Evolutionary conservation across 106 monocot genomes (phyloP).

Genomic region (Platanthera guangdongensis): DNA sequence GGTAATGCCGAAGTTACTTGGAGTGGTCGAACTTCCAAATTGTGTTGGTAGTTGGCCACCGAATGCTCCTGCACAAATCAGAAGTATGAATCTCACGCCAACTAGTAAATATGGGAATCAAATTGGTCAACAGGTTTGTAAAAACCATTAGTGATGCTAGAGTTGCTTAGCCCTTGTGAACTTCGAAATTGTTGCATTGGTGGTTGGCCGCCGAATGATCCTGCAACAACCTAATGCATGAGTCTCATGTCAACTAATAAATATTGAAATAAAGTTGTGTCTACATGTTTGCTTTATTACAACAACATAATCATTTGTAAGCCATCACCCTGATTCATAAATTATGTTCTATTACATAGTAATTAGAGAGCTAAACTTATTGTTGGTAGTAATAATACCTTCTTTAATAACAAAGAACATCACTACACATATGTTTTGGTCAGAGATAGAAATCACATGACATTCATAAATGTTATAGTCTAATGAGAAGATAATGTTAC

Average conservation of each 20-base stretch:
- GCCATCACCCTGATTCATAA: not conserved
- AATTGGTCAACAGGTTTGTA: not conserved
- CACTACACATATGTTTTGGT: no score
- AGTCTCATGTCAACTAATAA: not conserved
- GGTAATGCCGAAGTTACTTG: constrained; percentile 7
- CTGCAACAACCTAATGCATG: constrained; percentile 17
- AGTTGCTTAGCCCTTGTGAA: constrained; percentile 10
- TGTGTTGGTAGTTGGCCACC: constrained; percentile 18
- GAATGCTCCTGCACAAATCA: constrained; percentile 23
- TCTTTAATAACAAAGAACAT: no score
- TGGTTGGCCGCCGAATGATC: constrained; percentile 21
- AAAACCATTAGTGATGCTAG: constrained; percentile 3
- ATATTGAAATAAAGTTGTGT: not conserved
- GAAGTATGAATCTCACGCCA: not conserved
- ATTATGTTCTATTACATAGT: not conserved
- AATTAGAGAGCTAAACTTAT: not conserved
- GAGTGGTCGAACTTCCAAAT: constrained; percentile 21
- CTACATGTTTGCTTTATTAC: not conserved
- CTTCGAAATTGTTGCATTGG: constrained; percentile 20
- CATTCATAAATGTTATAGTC: no score
- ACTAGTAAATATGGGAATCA: not conserved
- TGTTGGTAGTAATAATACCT: not conserved
- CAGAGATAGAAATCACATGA: no score
- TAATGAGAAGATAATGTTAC: no score
- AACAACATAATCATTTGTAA: not conserved